phyloP scores from a whole-genome alignment of 495 filamentous ascomycete genomes.

The Neurospora tetrasperma region DNA sequence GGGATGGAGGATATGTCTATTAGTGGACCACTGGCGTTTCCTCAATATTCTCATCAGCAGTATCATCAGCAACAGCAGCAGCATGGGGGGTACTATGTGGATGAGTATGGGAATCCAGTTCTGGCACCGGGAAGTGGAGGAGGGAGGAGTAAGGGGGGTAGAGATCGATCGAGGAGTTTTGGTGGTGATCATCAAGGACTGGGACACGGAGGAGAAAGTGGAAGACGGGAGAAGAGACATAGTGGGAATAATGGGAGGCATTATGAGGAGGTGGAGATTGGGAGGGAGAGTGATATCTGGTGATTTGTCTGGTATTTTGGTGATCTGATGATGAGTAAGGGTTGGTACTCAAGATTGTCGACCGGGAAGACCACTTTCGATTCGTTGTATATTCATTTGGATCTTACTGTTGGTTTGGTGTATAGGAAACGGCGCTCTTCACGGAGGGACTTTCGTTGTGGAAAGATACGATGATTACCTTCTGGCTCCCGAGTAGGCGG shows the following conservation, averaged over 20 bases:
- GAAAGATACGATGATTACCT: background rate
- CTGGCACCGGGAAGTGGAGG: background rate
- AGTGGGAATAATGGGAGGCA: conserved; percentile 3
- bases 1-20: conserved; percentile 14
- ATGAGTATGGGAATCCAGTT: conserved; percentile 4
- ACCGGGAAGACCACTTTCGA: background rate
- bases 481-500: conserved; percentile 1
- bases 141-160: background rate
- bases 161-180: background rate
- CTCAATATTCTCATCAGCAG: conserved; percentile 6
- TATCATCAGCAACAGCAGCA: background rate
- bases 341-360: background rate
- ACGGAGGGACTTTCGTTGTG: background rate
- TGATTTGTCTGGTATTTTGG: conserved; percentile 2
- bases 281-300: conserved; percentile 19
- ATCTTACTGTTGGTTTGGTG: background rate
- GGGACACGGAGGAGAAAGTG: background rate
- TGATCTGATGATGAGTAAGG: too few species aligned
- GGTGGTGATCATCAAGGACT: background rate
- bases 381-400: background rate
- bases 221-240: background rate
- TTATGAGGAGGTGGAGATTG: conserved; percentile 20
- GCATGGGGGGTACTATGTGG: background rate
- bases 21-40: conserved; percentile 17
- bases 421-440: background rate